Evolutionary conservation across 2,329 filamentous ascomycete genomes (phyloP).

Genomic region (Aspergillus japonicus): DNA sequence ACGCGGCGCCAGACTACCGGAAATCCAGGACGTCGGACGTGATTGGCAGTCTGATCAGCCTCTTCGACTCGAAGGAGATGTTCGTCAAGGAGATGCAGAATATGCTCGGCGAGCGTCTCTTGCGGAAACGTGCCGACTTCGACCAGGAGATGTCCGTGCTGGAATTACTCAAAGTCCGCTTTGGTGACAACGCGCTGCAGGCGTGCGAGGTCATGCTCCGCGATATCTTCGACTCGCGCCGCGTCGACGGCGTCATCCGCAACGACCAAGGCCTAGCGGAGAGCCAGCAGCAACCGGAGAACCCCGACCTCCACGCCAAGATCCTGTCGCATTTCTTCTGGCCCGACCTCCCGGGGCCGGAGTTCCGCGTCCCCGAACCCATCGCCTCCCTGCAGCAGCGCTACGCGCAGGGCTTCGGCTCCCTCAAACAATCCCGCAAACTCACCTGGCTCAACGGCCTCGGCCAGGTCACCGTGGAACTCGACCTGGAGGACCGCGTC

Average conservation of each 20-base stretch:
- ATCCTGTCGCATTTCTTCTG: conserved; percentile 92
- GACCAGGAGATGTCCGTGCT: conserved; percentile 80
- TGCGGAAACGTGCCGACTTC: conserved; percentile 65
- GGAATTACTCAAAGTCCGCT: conserved; percentile 80
- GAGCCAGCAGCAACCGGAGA: conserved; percentile 28
- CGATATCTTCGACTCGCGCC: conserved; percentile 80
- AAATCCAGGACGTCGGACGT: conserved; percentile 87
- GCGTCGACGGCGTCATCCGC: conserved; percentile 68
- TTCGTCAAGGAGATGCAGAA: conserved; percentile 94
- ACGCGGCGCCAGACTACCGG: conserved; percentile 89
- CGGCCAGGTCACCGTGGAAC: conserved; percentile 74
- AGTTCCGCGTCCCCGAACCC: conserved; percentile 47
- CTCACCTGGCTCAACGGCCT: conserved; percentile 84
- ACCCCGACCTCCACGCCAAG: conserved; percentile 67
- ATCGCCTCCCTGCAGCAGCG: conserved; percentile 59
- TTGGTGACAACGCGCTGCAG: conserved; percentile 82
- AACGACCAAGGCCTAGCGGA: conserved; percentile 46
- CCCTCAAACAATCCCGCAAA: conserved; percentile 78
- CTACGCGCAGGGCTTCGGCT: conserved; percentile 75
- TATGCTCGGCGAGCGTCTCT: conserved; percentile 79
- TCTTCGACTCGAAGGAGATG: conserved; percentile 83
- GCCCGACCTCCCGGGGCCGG: conserved; percentile 68
- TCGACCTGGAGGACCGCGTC: conserved; percentile 78
- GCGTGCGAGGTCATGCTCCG: conserved; percentile 97
- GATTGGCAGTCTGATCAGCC: conserved; percentile 82